Evolutionary conservation across 2,329 filamentous ascomycete species (phyloP).

Genomic region (Graphiopsis chlorocephala): DNA sequence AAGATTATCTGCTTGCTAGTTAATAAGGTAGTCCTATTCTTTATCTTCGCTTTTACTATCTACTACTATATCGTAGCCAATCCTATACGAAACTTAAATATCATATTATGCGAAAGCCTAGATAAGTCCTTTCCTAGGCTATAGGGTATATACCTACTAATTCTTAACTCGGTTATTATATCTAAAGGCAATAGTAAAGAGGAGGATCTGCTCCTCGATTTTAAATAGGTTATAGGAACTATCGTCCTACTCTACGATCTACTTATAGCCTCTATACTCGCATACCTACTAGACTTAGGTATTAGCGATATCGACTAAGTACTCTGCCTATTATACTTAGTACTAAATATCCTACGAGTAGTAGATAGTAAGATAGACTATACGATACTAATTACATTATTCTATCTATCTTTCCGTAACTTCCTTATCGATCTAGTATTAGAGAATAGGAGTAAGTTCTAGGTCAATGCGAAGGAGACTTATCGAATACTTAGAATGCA

Average conservation of each 20-base stretch:
- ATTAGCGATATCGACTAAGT: neutral
- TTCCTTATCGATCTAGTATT: neutral
- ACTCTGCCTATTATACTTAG: neutral
- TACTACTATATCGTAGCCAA: neutral
- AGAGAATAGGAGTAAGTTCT: conserved; percentile 12
- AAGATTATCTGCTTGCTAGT: neutral
- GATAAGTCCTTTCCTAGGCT: neutral
- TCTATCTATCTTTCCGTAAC: neutral
- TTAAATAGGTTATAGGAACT: neutral
- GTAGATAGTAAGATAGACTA: neutral
- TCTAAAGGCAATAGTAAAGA: neutral
- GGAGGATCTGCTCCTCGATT: neutral
- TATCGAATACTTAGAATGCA: neutral
- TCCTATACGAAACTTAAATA: neutral
- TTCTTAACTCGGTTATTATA: neutral
- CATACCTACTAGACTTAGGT: neutral
- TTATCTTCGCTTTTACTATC: neutral
- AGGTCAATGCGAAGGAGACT: conserved; percentile 13
- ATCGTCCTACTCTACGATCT: neutral
- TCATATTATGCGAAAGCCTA: neutral
- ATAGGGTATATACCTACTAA: neutral
- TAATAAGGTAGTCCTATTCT: neutral
- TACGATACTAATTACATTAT: neutral
- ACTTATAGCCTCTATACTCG: neutral
- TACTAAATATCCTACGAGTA: neutral